Base-by-base conservation (phyloP, 78 protist genomes). In the Andalucia godoyi region DNA sequence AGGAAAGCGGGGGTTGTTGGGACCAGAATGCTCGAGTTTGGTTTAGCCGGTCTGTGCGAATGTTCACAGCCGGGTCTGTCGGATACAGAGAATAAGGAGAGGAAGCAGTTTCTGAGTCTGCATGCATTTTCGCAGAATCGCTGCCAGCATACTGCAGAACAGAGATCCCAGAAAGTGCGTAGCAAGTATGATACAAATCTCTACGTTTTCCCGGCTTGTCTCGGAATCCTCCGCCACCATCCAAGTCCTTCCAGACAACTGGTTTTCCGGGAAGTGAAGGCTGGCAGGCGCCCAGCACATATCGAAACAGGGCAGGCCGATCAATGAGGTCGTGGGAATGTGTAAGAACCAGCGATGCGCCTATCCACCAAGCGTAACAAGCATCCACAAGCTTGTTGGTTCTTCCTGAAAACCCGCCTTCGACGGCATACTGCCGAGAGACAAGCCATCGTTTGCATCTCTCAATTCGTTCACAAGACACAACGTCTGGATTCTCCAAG, bases 331-430 rank as follows among this genome's bases (percentile, higher is more conserved):
- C n/a, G n/a, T n/a, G n/a, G n/a, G n/a, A n/a, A n/a, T n/a, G n/a
- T n/a, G 5, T 62, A 18, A n/a, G n/a, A n/a, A n/a, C n/a, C n/a
- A n/a, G n/a, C 5, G 54, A 38, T 1, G 78, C 84, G 25, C 97
- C 98, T 50, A 69, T 74, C 99, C 99, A 95, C 76, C 72, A 93
- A 10, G 89, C 65, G 71, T 95, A 95, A 76, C 99, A 95, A 7
- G 85, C 73, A 65, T 95, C 99, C 17, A 95, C 99, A 1, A 95
- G 76, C 74, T 95, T 95, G 72, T 92, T 87, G 12, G 95, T 86
- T n/a, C 99, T 72, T 17, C 99, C 99, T 43, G 79, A 77, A 62
- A 95, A 91, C 6, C 99, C 99, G 17, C 99, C 98, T 33, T 87
- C 92, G n/a, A 57, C 5, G 1, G 43, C 13, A 67, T 75, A 57